A percentile compares a stretch with the other conserved stretches of the same genome.
phyloP scores from a whole-genome alignment of 805 yeast genomes.

The Sugiyamaella chiloensis region DNA sequence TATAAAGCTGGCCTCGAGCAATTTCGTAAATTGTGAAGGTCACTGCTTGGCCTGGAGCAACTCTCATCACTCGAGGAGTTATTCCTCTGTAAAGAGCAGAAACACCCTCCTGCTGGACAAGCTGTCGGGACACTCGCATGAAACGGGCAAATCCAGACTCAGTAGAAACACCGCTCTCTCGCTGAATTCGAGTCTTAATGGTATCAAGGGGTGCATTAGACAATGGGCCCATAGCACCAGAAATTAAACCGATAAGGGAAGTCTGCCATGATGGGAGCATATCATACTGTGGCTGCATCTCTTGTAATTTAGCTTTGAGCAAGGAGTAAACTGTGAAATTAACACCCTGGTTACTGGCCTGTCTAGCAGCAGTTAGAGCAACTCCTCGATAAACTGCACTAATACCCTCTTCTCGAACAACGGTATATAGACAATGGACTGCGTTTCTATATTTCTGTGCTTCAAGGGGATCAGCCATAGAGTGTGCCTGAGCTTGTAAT shows the following conservation, averaged over 20 bases:
- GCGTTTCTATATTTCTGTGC: slow-evolving; percentile 89
- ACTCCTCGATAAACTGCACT: slow-evolving; percentile 91
- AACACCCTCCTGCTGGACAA: slow-evolving; percentile 85
- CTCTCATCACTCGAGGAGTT: slow-evolving; percentile 98
- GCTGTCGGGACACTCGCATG: slow-evolving; percentile 70
- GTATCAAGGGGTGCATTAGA: slow-evolving; percentile 97
- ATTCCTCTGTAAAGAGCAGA: slow-evolving; percentile 92
- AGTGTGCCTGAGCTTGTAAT: slow-evolving; percentile 91
- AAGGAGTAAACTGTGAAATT: slow-evolving; percentile 93
- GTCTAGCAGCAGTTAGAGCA: slow-evolving; percentile 92
- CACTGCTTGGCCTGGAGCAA: slow-evolving; percentile 99
- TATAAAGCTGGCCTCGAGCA: slow-evolving; percentile 63
- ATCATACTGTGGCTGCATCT: slow-evolving; percentile 48
- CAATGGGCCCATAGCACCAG: slow-evolving; percentile 97
- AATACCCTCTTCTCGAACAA: slow-evolving; percentile 88
- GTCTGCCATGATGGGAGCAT: slow-evolving; percentile 91
- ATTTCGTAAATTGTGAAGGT: slow-evolving; percentile 95
- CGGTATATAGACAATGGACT: slow-evolving; percentile 80
- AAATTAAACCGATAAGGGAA: slow-evolving; percentile 80
- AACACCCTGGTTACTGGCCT: slow-evolving; percentile 97
- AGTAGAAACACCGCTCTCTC: slow-evolving; percentile 62
- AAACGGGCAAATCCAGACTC: slow-evolving; percentile 77
- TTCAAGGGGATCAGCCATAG: slow-evolving; percentile 77
- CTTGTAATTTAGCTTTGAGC: slow-evolving; percentile 67
- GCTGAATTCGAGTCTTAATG: slow-evolving; percentile 94